Base-by-base conservation (phyloP, 371 early-diverging fungal genomes). In the Blakeslea trispora region DNA sequence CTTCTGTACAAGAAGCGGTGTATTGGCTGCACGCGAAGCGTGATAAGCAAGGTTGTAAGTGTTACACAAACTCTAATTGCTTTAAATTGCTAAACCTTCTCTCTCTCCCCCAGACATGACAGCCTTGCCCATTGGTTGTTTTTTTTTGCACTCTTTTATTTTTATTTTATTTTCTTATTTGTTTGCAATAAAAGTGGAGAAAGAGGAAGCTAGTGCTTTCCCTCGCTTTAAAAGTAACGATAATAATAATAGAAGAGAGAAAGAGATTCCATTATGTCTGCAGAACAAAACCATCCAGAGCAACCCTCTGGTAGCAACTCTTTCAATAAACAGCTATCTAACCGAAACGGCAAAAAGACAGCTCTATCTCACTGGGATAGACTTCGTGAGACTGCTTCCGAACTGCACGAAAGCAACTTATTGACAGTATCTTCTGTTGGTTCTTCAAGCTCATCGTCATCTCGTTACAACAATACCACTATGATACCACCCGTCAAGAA, bases 331-430 rank as follows among this genome's bases (percentile, higher is more conserved):
- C 50, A 37, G 14, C 37, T 21, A 37, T 5, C 14, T 28, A 28
- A 28, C 7, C 19, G 37, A 15, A 41, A 42, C 4, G 48, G 47
- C 15, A 56, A 48, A 21, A 56, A 46, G 31, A 48, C 47, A 15
- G 22, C 50, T 2, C 37, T 56, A 19, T 56, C 56, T 15, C 41
- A 39, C 41, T 56, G 56, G 56, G 56, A 56, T n/a, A 56, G 41
- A 19, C 31, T 56, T 32, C 56, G 56, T 40, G 56, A 56, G 18
- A 48, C 47, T 49, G 42, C 48, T 6, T 48, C 9, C 6, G 49
- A 55, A 17, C 45, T 45, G 32, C 43, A 40, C 24, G 45, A 53
- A 32, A 18, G 19, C n/a, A 53, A 34, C 35, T 35, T 34, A 5
- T 19, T 17, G 2, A 35, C 21, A 19, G 23, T 21, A 1, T 21